Percentiles rank a stretch among this genome's conserved stretches.
phyloP scores from a whole-genome alignment of 305 asterid genomes.

The Solanum chacoense region DNA sequence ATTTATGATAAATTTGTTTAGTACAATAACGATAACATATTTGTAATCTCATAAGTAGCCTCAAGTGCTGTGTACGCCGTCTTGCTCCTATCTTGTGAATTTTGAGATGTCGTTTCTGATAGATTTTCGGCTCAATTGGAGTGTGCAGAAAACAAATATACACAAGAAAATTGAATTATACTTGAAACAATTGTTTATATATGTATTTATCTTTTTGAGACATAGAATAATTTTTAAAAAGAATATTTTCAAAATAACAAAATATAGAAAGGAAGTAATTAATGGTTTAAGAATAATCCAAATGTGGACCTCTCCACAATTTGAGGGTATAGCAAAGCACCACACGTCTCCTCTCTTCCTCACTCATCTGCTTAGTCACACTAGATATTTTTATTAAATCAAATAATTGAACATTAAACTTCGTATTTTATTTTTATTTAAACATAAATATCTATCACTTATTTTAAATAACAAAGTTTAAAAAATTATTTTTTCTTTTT shows the following conservation, averaged over 20 bases:
- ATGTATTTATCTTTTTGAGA: background rate
- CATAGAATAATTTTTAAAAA: background rate
- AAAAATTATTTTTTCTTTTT: fast-evolving
- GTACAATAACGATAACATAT: background rate
- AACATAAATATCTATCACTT: background rate
- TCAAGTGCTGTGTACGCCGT: fast-evolving
- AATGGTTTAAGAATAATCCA: background rate
- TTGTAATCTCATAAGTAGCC: background rate
- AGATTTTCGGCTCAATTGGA: fast-evolving
- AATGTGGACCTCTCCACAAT: background rate
- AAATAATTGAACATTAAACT: background rate
- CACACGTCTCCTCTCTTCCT: background rate
- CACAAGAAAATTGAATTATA: background rate
- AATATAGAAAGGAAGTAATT: background rate
- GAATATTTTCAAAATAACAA: background rate
- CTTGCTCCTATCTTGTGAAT: background rate
- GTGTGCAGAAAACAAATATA: fast-evolving
- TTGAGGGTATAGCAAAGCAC: background rate
- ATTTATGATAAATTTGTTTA: background rate
- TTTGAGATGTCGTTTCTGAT: fast-evolving
- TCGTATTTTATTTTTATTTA: background rate
- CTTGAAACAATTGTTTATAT: background rate
- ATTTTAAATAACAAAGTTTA: fast-evolving
- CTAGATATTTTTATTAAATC: background rate
- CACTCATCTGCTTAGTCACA: background rate